Conservation (phyloP, 345 rosid genomes). For the Citrus inodora region DNA sequence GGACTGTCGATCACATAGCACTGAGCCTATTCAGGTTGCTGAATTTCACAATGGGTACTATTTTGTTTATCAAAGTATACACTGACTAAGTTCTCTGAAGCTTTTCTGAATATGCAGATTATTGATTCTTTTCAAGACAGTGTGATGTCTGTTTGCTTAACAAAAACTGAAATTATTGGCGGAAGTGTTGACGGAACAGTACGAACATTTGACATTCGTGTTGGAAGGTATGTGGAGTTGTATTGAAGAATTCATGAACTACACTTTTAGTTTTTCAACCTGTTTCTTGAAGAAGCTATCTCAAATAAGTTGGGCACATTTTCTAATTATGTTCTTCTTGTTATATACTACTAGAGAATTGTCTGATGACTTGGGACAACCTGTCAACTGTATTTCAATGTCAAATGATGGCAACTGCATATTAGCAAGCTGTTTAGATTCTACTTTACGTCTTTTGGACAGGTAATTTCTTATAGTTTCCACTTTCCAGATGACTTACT, state of each 20-base stretch:
- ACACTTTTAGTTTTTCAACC: not conserved
- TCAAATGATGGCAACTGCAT: conserved; percentile 89
- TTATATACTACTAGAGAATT: conserved; percentile 53
- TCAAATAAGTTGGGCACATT: not conserved
- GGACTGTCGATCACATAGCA: conserved; percentile 95
- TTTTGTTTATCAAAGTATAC: not conserved
- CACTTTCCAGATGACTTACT: not conserved
- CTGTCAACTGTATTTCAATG: conserved; percentile 91
- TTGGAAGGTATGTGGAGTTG: conserved; percentile 65
- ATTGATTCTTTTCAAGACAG: conserved; percentile 80
- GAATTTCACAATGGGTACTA: not conserved
- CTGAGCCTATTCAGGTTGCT: conserved; percentile 89
- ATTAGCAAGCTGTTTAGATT: conserved; percentile 88
- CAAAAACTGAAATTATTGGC: conserved; percentile 87
- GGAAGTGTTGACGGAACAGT: conserved; percentile 99
- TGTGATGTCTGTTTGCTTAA: conserved; percentile 92
- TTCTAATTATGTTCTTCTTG: not conserved
- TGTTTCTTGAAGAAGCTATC: not conserved
- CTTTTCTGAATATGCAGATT: conserved; percentile 41
- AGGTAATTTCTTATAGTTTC: conserved; percentile 33
- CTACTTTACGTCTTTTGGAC: conserved; percentile 82
- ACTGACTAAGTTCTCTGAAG: not conserved
- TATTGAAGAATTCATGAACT: not conserved
- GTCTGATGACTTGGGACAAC: conserved; percentile 84
- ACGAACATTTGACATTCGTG: conserved; percentile 90